Percentiles rank a stretch among this genome's conserved stretches.
phyloP scores from a whole-genome alignment of 2,329 filamentous ascomycete genomes.

The Paraphoma sp. region DNA sequence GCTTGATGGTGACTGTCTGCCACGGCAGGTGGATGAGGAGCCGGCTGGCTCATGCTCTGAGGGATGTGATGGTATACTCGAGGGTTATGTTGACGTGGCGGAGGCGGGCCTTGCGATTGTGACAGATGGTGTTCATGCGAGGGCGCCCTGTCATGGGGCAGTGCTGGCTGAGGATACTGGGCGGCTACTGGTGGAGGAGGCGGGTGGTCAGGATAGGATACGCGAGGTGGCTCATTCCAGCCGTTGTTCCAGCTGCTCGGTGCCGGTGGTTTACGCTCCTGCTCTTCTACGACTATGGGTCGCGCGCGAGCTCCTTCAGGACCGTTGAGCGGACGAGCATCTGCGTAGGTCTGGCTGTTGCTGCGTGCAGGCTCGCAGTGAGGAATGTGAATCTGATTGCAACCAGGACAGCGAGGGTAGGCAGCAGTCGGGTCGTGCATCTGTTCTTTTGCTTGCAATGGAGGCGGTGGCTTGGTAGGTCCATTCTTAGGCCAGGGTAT shows the following conservation, averaged over 20 bases:
- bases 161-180: conserved; percentile 30
- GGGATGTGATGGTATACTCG: conserved; percentile 41
- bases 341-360: conserved; percentile 33
- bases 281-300: conserved; percentile 55
- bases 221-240: conserved; percentile 30
- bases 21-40: conserved; percentile 28
- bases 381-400: conserved; percentile 34
- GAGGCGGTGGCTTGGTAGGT: conserved; percentile 63
- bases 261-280: conserved; percentile 42
- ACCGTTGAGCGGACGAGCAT: conserved; percentile 15
- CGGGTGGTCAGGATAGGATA: conserved; percentile 31
- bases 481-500: conserved; percentile 80
- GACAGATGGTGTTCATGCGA: conserved; percentile 31
- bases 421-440: conserved; percentile 29
- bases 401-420: conserved; percentile 25
- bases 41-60: conserved; percentile 36
- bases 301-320: conserved; percentile 55
- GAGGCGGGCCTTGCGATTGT: conserved; percentile 20
- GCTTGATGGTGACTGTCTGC: conserved; percentile 35
- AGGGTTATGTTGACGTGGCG: conserved; percentile 36
- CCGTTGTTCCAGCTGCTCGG: conserved; percentile 25
- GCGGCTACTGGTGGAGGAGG: conserved; percentile 9
- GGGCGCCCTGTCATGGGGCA: conserved; percentile 23
- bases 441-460: conserved; percentile 81
- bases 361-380: conserved; percentile 33